Conservation (phyloP, 352 stramenopile species). For the Phytophthora pistaciae region DNA sequence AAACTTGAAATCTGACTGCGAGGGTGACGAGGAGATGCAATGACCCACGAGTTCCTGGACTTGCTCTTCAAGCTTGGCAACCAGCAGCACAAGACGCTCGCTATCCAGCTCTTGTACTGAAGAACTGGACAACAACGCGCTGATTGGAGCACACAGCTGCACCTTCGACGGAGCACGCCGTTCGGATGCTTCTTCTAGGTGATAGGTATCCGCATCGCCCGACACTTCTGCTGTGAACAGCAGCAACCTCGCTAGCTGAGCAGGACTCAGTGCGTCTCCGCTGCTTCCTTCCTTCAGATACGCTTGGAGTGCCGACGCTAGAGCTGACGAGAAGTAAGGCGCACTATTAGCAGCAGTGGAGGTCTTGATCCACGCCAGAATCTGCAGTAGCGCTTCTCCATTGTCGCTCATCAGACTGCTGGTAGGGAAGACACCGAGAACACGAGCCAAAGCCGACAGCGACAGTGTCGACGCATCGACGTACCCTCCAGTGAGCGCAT, state of each 20-base stretch:
- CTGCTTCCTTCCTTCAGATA: conserved; percentile 23
- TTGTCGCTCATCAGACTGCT: conserved; percentile 38
- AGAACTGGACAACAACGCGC: conserved; percentile 9
- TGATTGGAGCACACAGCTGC: conserved; percentile 11
- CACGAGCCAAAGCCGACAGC: conserved; percentile 51
- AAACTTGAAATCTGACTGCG: conserved; percentile 21
- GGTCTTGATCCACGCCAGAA: conserved; percentile 45
- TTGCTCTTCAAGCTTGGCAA: conserved; percentile 55
- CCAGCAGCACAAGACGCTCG: conserved; percentile 42
- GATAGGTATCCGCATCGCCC: neutral
- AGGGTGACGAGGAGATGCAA: conserved; percentile 3
- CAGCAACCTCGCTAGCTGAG: conserved; percentile 53
- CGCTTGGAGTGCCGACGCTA: conserved; percentile 26
- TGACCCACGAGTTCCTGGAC: conserved; percentile 30
- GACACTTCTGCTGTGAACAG: conserved; percentile 48
- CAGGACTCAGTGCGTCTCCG: conserved; percentile 25
- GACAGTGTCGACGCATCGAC: conserved; percentile 41
- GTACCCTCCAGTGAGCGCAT: conserved; percentile 70
- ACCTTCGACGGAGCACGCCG: neutral
- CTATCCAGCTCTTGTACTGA: conserved; percentile 18
- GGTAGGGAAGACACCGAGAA: conserved; percentile 64
- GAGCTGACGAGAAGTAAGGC: conserved; percentile 12
- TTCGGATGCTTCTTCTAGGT: conserved; percentile 5
- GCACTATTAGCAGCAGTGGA: neutral
- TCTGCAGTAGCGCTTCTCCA: conserved; percentile 35